Evolutionary conservation across 495 filamentous ascomycete genomes (phyloP).

Genomic region (Penicillium argentinense): DNA sequence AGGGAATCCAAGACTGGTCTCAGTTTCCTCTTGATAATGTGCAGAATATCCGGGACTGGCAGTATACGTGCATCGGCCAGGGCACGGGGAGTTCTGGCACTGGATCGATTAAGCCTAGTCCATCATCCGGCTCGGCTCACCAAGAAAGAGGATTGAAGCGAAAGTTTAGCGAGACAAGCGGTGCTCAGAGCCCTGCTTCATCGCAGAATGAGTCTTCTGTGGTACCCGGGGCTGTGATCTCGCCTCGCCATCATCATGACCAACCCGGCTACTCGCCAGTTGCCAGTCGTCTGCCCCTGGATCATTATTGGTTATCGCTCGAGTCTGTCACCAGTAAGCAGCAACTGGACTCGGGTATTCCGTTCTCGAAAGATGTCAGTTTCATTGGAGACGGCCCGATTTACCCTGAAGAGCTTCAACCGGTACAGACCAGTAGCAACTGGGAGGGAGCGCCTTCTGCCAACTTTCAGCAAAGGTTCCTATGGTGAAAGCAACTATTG

Average conservation of each 20-base stretch:
- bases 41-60: slow-evolving; percentile 36
- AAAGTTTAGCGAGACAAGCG: not conserved
- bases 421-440: slow-evolving; percentile 14
- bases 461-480: slow-evolving; percentile 38
- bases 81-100: not conserved
- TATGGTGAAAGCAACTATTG: no score
- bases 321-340: not conserved
- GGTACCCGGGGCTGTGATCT: not conserved
- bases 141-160: not conserved
- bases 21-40: slow-evolving; percentile 35
- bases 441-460: slow-evolving; percentile 38
- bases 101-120: not conserved
- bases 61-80: slow-evolving; percentile 23
- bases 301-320: slow-evolving; percentile 1
- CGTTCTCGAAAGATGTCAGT: not conserved
- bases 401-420: not conserved
- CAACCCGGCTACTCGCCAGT: not conserved
- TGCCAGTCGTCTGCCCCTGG: not conserved
- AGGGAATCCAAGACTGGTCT: slow-evolving; percentile 37
- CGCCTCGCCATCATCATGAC: not conserved
- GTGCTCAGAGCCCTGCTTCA: not conserved
- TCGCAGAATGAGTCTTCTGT: not conserved
- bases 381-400: not conserved
- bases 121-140: not conserved
- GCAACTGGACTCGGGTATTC: not conserved